Base-by-base conservation (phyloP, 2,329 filamentous ascomycete species). In the Bipolaris bicolor region DNA sequence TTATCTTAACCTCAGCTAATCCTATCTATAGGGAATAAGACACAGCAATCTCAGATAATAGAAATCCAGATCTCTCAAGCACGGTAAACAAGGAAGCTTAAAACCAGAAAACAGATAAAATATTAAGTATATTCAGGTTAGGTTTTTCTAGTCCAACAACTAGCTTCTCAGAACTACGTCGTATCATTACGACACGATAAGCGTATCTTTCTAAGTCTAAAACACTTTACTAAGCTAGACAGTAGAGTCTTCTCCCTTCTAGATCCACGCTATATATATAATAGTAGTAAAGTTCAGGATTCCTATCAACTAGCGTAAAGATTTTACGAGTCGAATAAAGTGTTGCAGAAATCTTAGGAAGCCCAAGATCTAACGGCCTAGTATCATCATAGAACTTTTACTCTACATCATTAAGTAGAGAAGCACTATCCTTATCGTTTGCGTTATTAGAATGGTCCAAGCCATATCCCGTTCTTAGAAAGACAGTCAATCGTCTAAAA, bases 111-210 rank as follows among this genome's bases (percentile, higher is more conserved):
- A 60, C 49, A 48, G 41, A 43, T 6, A 61, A 1, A 4, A 65
- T 60, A 44, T 65, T 63, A 5, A 65, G 58, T 40, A 65, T 18
- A 53, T 65, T 60, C 6, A 26, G 41, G 22, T 62, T 44, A 1
- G 11, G 53, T 16, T 53, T 48, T 10, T 37, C 51, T 34, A 63
- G 15, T 5, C 56, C 24, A 55, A 56, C 6, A 26, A 63, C 33
- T 1, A 47, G 20, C 44, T 55, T 56, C 1, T 59, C 49, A 26
- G 10, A 3, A 20, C 49, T 60, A 52, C 37, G 46, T 50, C 29
- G 18, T 6, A 62, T 64, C 26, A 60, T 60, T 7, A 62, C 26
- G 9, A 60, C 48, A 7, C 24, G n/a, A 44, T 62, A 57, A 7
- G 37, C 10, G 48, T 56, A 7, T 37, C 56, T 5, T 34, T 39